Evolutionary conservation across 495 filamentous ascomycete genomes (phyloP).

Genomic region (Neurospora sp.): DNA sequence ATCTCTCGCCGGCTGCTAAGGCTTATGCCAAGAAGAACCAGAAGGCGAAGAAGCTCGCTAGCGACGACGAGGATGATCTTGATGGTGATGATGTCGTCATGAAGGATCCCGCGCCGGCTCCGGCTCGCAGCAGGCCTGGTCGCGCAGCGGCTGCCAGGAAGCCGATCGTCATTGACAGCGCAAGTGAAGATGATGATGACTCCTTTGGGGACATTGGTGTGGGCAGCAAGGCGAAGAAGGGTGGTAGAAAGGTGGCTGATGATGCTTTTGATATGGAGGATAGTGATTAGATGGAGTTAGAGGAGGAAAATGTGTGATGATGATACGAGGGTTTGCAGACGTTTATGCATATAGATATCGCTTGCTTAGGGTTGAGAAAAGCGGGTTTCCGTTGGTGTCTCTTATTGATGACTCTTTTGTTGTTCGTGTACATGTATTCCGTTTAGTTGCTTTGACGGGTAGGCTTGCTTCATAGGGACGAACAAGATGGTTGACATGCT

Average conservation of each 20-base stretch:
- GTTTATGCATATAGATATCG: not conserved
- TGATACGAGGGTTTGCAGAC: not conserved
- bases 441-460: not conserved
- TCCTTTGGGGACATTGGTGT: constrained; percentile 24
- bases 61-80: constrained; percentile 35
- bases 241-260: constrained; percentile 10
- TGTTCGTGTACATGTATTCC: not conserved
- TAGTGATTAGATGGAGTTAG: constrained; percentile 11
- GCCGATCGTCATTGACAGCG: constrained; percentile 24
- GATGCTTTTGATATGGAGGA: constrained; percentile 22
- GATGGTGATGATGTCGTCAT: constrained; percentile 27
- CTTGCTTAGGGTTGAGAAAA: not conserved
- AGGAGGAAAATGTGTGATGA: not conserved
- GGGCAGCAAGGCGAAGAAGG: constrained; percentile 26
- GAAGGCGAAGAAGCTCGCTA: constrained; percentile 39
- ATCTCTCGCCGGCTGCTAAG: constrained; percentile 68
- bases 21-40: constrained; percentile 65
- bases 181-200: constrained; percentile 32
- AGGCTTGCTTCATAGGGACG: not conserved
- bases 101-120: constrained; percentile 28
- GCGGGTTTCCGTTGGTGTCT: not conserved
- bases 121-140: constrained; percentile 34
- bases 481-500: not conserved
- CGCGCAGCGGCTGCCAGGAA: constrained; percentile 35
- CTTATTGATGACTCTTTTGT: not conserved